Percentiles rank a stretch among this genome's conserved stretches.
Conservation (phyloP, 352 stramenopile genomes). For the Globisporangium solare region DNA sequence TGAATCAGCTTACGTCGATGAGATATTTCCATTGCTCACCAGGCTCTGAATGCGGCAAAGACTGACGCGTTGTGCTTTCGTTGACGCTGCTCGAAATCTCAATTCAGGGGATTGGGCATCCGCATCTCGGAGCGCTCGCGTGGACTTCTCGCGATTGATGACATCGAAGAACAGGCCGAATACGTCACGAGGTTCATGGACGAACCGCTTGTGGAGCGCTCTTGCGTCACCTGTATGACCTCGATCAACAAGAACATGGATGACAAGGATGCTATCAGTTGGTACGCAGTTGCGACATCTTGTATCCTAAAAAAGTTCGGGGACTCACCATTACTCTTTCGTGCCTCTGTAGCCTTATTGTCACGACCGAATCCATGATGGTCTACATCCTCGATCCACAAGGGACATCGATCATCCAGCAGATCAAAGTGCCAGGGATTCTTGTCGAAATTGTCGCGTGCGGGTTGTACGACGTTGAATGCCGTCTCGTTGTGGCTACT, state of each 20-base stretch:
- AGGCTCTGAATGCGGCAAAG: background rate
- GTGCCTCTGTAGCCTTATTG: constrained; percentile 47
- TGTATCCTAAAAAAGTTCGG: background rate
- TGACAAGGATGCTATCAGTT: constrained; percentile 71
- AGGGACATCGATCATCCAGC: constrained; percentile 63
- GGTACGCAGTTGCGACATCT: constrained; percentile 22
- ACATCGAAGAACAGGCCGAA: constrained; percentile 78
- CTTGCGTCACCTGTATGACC: constrained; percentile 84
- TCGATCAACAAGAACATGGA: constrained; percentile 89
- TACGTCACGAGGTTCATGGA: constrained; percentile 82
- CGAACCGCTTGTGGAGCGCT: constrained; percentile 61
- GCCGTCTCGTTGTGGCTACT: constrained; percentile 81
- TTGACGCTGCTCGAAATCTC: background rate
- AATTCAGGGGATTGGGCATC: constrained; percentile 48
- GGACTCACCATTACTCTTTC: background rate
- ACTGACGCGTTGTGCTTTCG: background rate
- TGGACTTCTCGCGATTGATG: constrained; percentile 72
- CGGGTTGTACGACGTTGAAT: constrained; percentile 81
- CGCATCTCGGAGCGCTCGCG: constrained; percentile 64
- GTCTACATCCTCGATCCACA: constrained; percentile 76
- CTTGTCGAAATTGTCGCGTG: constrained; percentile 74
- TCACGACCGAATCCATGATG: constrained; percentile 82
- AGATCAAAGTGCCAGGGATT: constrained; percentile 63
- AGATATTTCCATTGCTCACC: constrained; percentile 18
- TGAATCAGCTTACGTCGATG: constrained; percentile 61